Base-by-base conservation (phyloP, 202 grass and related monocot genomes). In the Zoysia matrella region DNA sequence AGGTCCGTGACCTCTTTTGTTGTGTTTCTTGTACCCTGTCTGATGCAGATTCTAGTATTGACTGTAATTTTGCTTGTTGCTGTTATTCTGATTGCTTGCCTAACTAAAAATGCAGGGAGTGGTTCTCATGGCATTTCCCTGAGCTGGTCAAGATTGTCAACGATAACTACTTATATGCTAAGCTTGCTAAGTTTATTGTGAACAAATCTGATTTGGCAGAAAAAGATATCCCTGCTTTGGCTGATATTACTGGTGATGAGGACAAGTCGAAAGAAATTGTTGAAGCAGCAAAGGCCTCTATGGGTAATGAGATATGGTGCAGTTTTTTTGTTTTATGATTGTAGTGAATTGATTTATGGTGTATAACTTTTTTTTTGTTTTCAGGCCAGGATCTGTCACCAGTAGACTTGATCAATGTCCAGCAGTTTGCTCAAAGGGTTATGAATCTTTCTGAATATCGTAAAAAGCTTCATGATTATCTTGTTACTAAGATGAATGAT, bases 81-180 rank as follows among this genome's bases (percentile, higher is more conserved):
- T 36, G 30, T 36, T 36, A 43, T 52, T 60, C 43, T 68, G n/a
- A 61, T 60, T 74, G 69, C 1, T 52, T 43, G 39, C 62, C 44
- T 50, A 67, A 67, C 22, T 6, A 36, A 39, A 83, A 61, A 58
- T 89, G 51, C 84, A 98, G 95, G 83, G 92, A 98, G 81, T 98
- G 96, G 96, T 98, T 93, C 18, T 83, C 79, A 3, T 98, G 92
- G 88, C 96, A 98, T 86, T 98, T 98, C 69, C 96, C 96, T 49
- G 96, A 98, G 83, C 77, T 98, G 39, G 85, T 85, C 60, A 98
- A 93, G 88, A 93, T 95, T 11, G 90, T 98, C 46, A 95, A 95
- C 58, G 96, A 98, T 67, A 98, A 98, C 64, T 98, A 95, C 75
- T 75, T 98, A 1, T 98, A 95, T 86, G 89, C 96, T 47, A 98